phyloP scores from a whole-genome alignment of 2,329 filamentous ascomycete genomes.

The Cordyceps javanica region DNA sequence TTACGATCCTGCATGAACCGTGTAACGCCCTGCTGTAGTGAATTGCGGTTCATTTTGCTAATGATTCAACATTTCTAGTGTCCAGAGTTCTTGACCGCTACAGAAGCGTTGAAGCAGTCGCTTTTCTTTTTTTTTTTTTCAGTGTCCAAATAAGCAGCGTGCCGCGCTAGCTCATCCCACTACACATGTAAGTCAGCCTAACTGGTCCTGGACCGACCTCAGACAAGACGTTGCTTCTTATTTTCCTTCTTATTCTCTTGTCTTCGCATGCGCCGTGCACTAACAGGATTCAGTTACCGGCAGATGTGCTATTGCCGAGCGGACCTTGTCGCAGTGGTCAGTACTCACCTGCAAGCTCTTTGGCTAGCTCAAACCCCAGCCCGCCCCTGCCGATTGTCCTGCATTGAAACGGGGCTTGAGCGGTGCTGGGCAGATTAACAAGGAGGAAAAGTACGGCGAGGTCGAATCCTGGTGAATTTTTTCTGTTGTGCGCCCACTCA shows the following conservation, averaged over 20 bases:
- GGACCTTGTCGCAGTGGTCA: constrained; percentile 11
- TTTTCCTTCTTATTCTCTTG: constrained; percentile 11
- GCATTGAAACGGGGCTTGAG: constrained; percentile 2
- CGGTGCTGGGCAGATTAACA: not conserved
- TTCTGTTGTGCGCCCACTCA: not conserved
- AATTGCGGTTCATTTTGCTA: not conserved
- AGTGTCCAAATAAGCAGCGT: not conserved
- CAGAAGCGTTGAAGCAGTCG: not conserved
- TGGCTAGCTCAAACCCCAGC: constrained; percentile 2
- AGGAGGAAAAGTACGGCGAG: not conserved
- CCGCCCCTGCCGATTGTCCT: constrained; percentile 12
- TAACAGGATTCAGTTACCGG: constrained; percentile 2
- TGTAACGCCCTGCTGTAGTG: not conserved
- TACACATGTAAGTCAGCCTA: constrained; percentile 2
- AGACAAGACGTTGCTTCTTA: not conserved
- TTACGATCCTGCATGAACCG: not conserved
- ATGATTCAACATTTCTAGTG: not conserved
- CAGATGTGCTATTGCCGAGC: constrained; percentile 4
- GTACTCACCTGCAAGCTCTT: constrained; percentile 17
- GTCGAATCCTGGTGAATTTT: not conserved
- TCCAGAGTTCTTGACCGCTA: not conserved
- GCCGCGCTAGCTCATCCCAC: not conserved
- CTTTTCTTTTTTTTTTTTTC: not conserved
- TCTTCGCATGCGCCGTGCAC: not conserved
- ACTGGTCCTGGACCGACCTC: not conserved